Percentiles rank a stretch among this genome's conserved stretches.
phyloP scores from a whole-genome alignment of 1,284 basidiomycete species.

The Sutorius eximius region DNA sequence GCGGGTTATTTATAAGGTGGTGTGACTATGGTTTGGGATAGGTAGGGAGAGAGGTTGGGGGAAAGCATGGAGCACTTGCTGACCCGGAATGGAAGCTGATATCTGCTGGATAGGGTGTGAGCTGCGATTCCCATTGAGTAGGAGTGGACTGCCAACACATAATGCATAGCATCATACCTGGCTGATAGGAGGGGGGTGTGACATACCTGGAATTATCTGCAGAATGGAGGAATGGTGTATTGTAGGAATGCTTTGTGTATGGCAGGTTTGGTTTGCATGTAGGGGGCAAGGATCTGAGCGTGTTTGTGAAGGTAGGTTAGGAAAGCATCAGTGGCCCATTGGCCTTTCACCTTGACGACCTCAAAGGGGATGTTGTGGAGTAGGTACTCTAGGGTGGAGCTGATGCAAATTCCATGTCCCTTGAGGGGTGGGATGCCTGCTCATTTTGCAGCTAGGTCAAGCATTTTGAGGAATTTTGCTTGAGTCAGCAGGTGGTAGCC shows the following conservation, averaged over 20 bases:
- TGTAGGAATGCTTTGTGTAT: neutral
- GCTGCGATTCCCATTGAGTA: too few species aligned
- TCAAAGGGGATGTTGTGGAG: neutral
- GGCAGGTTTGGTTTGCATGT: neutral
- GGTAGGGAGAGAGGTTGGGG: too few species aligned
- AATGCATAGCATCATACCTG: too few species aligned
- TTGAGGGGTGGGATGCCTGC: neutral
- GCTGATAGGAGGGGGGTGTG: too few species aligned
- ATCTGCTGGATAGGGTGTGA: too few species aligned
- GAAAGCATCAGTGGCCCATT: neutral
- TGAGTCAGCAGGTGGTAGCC: neutral
- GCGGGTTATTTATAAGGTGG: too few species aligned
- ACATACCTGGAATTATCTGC: too few species aligned
- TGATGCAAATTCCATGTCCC: neutral
- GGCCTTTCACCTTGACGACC: neutral
- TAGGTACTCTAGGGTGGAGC: neutral
- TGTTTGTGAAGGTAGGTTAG: neutral
- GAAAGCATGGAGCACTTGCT: too few species aligned
- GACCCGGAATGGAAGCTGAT: too few species aligned
- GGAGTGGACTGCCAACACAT: too few species aligned
- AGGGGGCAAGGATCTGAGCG: neutral
- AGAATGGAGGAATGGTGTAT: too few species aligned
- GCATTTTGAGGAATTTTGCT: neutral
- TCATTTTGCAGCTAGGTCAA: neutral
- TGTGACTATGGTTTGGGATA: too few species aligned